Base-by-base conservation (phyloP, 2,329 filamentous ascomycete genomes). In the Ophiostoma montium region DNA sequence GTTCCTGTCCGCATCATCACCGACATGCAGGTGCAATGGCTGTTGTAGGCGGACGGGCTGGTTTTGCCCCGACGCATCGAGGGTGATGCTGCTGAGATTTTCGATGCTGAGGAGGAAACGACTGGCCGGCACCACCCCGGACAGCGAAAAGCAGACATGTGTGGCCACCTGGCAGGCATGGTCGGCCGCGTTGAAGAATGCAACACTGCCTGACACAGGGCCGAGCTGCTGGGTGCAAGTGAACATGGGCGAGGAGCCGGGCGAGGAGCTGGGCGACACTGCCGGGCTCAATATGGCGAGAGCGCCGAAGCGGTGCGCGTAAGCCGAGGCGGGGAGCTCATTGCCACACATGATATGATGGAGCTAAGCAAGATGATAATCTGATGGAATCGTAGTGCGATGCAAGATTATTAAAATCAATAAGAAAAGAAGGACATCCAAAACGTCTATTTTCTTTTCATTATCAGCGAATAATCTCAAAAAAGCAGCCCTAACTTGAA, bases 341-440 rank as follows among this genome's bases (percentile, higher is more conserved):
- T 47, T 18, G n/a, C 55, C 53, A 23, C 55, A 56, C 54, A 56
- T 56, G 11, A 1, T 51, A 11, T n/a, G n/a, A n/a, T n/a, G n/a
- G n/a, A n/a, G n/a, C n/a, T n/a, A n/a, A n/a, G n/a, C n/a, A n/a
- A n/a, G n/a, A n/a, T n/a, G n/a, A n/a, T n/a, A n/a, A n/a, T n/a
- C n/a, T n/a, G n/a, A n/a, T n/a, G n/a, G n/a, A n/a, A n/a, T n/a
- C n/a, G n/a, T n/a, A n/a, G n/a, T n/a, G n/a, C n/a, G n/a, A n/a
- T n/a, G n/a, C n/a, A n/a, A n/a, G n/a, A n/a, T n/a, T n/a, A n/a
- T n/a, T n/a, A n/a, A n/a, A n/a, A n/a, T n/a, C n/a, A n/a, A n/a
- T n/a, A n/a, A n/a, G n/a, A n/a, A n/a, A n/a, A n/a, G n/a, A n/a
- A n/a, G n/a, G n/a, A n/a, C n/a, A n/a, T n/a, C n/a, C n/a, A n/a